Percentiles rank a stretch among this genome's conserved stretches.
phyloP scores from a whole-genome alignment of 2,329 filamentous ascomycete species.

The Verticillium dahliae region DNA sequence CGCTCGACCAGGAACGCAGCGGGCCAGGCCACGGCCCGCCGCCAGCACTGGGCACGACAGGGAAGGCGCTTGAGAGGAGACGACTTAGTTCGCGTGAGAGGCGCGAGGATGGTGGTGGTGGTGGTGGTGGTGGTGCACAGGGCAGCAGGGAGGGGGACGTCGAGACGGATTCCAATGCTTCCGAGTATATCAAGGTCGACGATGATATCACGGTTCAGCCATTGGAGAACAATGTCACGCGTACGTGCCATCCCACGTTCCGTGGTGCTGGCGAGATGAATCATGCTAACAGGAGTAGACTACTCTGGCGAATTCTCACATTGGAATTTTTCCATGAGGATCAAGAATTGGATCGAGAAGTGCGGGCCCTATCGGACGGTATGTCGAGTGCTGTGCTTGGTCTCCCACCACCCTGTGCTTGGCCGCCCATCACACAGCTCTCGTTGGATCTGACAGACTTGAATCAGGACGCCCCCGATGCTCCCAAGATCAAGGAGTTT shows the following conservation, averaged over 20 bases:
- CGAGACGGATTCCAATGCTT: neutral
- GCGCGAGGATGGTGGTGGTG: neutral
- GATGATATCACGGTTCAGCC: conserved; percentile 32
- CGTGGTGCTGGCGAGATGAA: neutral
- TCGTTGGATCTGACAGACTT: too few species aligned
- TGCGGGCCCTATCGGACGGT: conserved; percentile 14
- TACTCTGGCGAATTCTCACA: conserved; percentile 47
- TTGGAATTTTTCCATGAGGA: conserved; percentile 45
- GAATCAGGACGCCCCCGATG: conserved; percentile 6
- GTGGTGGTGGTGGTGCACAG: neutral
- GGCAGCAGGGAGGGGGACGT: neutral
- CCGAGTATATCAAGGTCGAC: conserved; percentile 7
- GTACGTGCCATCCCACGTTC: conserved; percentile 27
- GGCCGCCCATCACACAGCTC: neutral
- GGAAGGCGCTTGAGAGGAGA: neutral
- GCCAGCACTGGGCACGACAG: neutral
- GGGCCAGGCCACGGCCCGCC: neutral
- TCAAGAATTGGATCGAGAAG: conserved; percentile 42
- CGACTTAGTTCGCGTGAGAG: neutral
- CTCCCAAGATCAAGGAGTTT: conserved; percentile 29
- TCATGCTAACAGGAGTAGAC: conserved; percentile 21
- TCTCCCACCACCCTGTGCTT: neutral
- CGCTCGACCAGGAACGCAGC: conserved; percentile 26
- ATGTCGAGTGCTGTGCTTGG: neutral
- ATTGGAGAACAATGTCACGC: conserved; percentile 31